Base-by-base conservation (phyloP, 2,329 filamentous ascomycete genomes). In the Periconia sp. region DNA sequence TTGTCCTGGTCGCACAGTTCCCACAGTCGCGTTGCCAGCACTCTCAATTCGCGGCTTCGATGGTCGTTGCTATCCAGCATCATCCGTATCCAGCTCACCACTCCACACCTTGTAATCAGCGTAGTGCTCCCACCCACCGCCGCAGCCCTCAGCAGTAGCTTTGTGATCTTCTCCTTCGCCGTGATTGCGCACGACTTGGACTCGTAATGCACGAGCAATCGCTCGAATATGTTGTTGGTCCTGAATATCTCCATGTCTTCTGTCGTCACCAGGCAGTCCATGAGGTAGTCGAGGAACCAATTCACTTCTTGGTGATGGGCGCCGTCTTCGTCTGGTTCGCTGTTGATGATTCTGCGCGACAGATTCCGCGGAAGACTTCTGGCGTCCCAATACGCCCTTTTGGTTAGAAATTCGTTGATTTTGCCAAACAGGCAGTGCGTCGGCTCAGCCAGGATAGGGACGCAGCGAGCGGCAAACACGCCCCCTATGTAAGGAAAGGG, bases 341-440 rank as follows among this genome's bases (percentile, higher is more conserved):
- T 82, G n/a, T 92, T 77, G 6, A 94, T 80, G 17, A 94, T 82
- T 61, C 83, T 85, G 46, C 88, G 82, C 13, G 85, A 72, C 75
- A 82, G 84, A 61, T 83, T 81, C 1, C 76, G 75, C 1, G 80
- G 75, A 4, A 85, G 66, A 32, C 79, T 79, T 19, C 69, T 68
- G 9, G 78, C 63, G 10, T 85, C 78, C 92, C 92, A 97, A 17
- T 78, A 70, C 1, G 92, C 92, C 0, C 84, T 82, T 37, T 84
- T 84, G 16, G 89, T 89, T 24, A 97, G 80, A 66, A 92, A 96
- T 5, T 79, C 77, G 73, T 95, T 96, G 70, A 94, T 75, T 65
- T 96, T 96, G 44, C 84, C 82, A 66, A 96, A 97, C 25, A 96
- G 80, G 47, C 82, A 83, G 63, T 95, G 89, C 12, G 90, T 78